A percentile compares a stretch with the other conserved stretches of the same genome.
phyloP scores from a whole-genome alignment of 768 basidiomycete genomes.

The Amanita exitialis region DNA sequence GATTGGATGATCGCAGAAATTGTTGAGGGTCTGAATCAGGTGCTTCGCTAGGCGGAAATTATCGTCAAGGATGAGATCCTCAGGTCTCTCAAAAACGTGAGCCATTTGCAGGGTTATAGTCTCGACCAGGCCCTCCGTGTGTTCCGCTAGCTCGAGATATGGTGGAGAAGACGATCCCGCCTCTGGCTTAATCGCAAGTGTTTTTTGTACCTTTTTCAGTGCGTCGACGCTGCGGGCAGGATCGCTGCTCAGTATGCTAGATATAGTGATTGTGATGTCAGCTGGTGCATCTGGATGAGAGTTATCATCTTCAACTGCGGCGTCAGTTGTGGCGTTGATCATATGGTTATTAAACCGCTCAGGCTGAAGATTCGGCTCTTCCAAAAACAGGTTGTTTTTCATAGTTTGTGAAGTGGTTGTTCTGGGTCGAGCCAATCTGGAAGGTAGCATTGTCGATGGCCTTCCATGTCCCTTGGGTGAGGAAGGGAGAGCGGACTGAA shows the following conservation, averaged over 20 bases:
- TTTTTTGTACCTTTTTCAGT: constrained; percentile 86
- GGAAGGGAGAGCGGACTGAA: constrained; percentile 20
- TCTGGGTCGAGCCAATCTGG: constrained; percentile 61
- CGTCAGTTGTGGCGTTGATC: neutral
- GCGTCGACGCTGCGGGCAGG: constrained; percentile 82
- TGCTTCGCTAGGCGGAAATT: constrained; percentile 96
- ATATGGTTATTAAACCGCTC: neutral
- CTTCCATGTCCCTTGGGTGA: constrained; percentile 39
- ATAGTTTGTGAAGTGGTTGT: constrained; percentile 28
- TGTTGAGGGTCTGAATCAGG: constrained; percentile 91
- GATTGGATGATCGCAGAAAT: constrained; percentile 85
- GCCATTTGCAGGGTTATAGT: constrained; percentile 89
- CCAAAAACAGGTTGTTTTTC: constrained; percentile 10
- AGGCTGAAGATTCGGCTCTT: constrained; percentile 17
- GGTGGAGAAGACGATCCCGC: constrained; percentile 55
- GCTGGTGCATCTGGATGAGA: constrained; percentile 28
- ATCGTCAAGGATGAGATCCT: constrained; percentile 61
- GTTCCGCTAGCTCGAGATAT: constrained; percentile 71
- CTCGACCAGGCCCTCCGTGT: constrained; percentile 79
- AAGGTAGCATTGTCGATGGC: constrained; percentile 65
- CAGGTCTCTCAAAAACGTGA: constrained; percentile 79
- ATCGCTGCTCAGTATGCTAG: constrained; percentile 84
- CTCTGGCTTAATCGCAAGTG: constrained; percentile 69
- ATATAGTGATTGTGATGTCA: constrained; percentile 75
- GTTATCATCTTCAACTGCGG: constrained; percentile 17